A percentile compares a stretch with the other conserved stretches of the same genome.
phyloP scores from a whole-genome alignment of 306 rosid genomes.

The Albizia julibrissin region DNA sequence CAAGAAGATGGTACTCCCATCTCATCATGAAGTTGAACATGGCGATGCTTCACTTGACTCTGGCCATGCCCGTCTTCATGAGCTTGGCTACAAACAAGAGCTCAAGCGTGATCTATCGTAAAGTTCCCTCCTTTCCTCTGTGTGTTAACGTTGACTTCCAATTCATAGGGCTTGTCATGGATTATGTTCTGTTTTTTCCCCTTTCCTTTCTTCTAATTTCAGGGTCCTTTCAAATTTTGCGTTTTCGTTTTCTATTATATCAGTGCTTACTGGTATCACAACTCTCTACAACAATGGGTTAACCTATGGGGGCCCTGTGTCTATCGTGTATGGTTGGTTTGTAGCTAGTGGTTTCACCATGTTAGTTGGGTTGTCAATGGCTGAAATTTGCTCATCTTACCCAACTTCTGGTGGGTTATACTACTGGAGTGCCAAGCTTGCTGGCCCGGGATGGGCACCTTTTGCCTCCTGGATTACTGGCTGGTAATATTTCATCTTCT shows the following conservation, averaged over 20 bases:
- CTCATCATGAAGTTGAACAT: conserved; percentile 31
- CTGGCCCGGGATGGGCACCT: conserved; percentile 93
- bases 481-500: conserved; percentile 53
- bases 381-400: conserved; percentile 91
- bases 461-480: conserved; percentile 98
- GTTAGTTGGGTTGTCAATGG: conserved; percentile 89
- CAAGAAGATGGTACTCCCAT: conserved; percentile 36
- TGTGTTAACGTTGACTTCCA: background rate
- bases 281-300: conserved; percentile 92
- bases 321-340: conserved; percentile 85
- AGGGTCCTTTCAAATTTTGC: conserved; percentile 92
- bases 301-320: conserved; percentile 80
- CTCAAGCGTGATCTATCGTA: conserved; percentile 99
- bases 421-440: conserved; percentile 98
- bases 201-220: conserved; percentile 33
- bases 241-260: conserved; percentile 88
- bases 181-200: background rate
- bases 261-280: conserved; percentile 87
- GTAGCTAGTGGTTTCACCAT: conserved; percentile 76
- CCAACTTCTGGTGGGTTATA: conserved; percentile 98
- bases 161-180: background rate
- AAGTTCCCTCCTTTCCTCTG: background rate
- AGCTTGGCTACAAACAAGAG: conserved; percentile 97
- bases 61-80: conserved; percentile 83
- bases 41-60: conserved; percentile 56